Evolutionary conservation across 2,329 filamentous ascomycete species (phyloP), one percentile per base, ranked within the genome.

Genomic region (Calonectria pseudoreteaudii): DNA sequence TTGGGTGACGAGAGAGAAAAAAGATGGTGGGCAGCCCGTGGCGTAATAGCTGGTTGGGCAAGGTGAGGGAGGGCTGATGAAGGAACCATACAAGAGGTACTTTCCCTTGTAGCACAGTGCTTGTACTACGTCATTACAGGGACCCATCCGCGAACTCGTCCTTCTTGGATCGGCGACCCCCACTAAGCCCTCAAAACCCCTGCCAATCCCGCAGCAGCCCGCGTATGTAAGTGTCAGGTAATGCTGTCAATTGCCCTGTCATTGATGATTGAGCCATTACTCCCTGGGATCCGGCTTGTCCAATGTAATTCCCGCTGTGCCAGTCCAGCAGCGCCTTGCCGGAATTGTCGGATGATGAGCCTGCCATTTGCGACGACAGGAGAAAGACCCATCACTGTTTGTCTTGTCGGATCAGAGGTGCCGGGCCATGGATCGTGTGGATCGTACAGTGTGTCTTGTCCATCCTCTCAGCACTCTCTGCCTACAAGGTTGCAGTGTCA

Each of bases 141-240:
- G 36, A 49, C 41, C 53, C 30, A 34, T 47, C 11, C 66, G 31
- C 26, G 50, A 50, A 38, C 44, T 36, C 44, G n/a, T 50, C 41
- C 28, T 47, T 50, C 64, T 66, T 14, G 26, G 30, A 41, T 41
- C 38, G 50, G 9, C 56, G 47, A 68, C 44, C 56, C 70, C 62
- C 62, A 66, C 66, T 38, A 36, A 52, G 53, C 38, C 23, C 62
- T 65, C 28, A 16, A 44, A 53, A 60, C 28, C 53, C 53, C 50
- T 36, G 67, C 31, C 66, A 69, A 64, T 69, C 41, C 26, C 31
- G 20, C 41, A 28, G 47, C 49, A 26, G 28, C 31, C 30, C 41
- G 53, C 52, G 65, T 72, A 47, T 72, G 70, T 72, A 68, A 68
- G 56, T 65, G 66, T 72, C 31, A 58, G 62, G 70, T 72, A 72